These are phyloP conservation scores for Neurospora sp. DNA, from an alignment of 495 filamentous ascomycete species.

Conservation along the genomic window DNA sequence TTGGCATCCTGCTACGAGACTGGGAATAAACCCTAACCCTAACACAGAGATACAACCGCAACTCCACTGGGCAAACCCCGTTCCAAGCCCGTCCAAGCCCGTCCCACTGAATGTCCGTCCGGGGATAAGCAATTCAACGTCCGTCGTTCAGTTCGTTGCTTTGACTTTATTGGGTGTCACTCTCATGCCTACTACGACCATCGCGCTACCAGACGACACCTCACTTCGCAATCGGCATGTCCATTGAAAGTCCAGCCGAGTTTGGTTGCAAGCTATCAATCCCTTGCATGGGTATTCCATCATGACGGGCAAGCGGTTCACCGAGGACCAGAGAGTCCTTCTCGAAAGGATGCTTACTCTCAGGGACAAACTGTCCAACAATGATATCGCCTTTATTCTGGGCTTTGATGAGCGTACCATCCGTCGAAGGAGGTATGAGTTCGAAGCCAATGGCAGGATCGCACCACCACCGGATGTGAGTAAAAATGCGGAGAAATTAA, in stretches of 20 bases:
- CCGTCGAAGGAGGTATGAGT: slow-evolving; percentile 16
- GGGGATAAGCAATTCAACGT: not conserved
- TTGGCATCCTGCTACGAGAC: not conserved
- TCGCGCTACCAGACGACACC: not conserved
- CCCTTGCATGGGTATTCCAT: not conserved
- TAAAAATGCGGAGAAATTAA: slow-evolving; percentile 24
- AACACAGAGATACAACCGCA: not conserved
- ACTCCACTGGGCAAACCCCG: too few relatives aligned
- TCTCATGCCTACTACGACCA: not conserved
- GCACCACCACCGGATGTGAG: slow-evolving; percentile 14
- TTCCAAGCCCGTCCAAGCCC: too few relatives aligned
- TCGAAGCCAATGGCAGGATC: slow-evolving; percentile 11
- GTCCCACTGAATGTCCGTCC: not conserved
- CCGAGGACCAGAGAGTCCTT: slow-evolving; percentile 12
- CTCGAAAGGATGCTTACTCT: slow-evolving; percentile 14
- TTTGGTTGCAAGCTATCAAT: not conserved
- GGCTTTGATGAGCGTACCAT: slow-evolving; percentile 15
- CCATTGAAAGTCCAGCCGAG: not conserved
- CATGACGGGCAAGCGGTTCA: slow-evolving; percentile 19
- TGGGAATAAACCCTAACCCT: not conserved
- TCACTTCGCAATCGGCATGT: not conserved
- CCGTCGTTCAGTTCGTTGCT: not conserved
- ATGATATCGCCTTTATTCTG: slow-evolving; percentile 17
- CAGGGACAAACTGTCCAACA: slow-evolving; percentile 15
- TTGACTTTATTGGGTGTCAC: not conserved